Conservation (phyloP, 768 basidiomycete genomes). For the Suillus subluteus region DNA sequence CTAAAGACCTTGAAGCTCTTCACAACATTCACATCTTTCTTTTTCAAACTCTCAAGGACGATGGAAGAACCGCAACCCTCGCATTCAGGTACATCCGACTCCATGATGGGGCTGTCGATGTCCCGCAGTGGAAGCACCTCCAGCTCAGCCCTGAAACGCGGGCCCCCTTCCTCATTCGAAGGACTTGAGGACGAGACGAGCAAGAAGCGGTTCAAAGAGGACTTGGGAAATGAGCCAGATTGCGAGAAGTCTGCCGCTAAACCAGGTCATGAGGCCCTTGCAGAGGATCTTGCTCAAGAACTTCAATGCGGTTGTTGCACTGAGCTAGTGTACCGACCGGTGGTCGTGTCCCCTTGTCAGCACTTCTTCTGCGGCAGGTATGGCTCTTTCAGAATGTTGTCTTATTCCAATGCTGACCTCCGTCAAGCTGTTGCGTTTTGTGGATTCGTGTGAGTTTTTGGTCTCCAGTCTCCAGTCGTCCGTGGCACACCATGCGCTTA, state of each 20-base stretch:
- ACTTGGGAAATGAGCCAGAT: conserved; percentile 23
- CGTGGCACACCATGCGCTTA: not conserved
- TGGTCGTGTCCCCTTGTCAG: conserved; percentile 82
- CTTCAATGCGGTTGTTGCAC: conserved; percentile 87
- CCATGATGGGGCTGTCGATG: conserved; percentile 18
- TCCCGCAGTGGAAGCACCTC: conserved; percentile 21
- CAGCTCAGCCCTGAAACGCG: conserved; percentile 53
- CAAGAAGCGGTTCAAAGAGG: conserved; percentile 66
- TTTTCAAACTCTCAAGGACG: conserved; percentile 18
- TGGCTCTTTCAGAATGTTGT: conserved; percentile 15
- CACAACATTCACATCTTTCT: conserved; percentile 17
- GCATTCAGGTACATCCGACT: conserved; percentile 8
- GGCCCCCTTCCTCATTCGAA: conserved; percentile 63
- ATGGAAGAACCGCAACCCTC: conserved; percentile 17
- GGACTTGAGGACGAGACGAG: conserved; percentile 47
- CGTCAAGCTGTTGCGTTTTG: conserved; percentile 70
- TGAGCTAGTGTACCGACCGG: conserved; percentile 79
- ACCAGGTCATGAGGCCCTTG: conserved; percentile 40
- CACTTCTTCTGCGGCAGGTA: conserved; percentile 94
- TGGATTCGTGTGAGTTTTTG: conserved; percentile 77
- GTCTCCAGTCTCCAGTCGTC: not conserved
- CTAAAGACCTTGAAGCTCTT: conserved; percentile 10
- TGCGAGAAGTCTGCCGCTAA: conserved; percentile 19
- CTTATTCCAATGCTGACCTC: conserved; percentile 46
- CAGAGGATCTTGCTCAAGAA: conserved; percentile 70